Conservation (phyloP, 768 basidiomycete species). For the Phanerochaete sordida region DNA sequence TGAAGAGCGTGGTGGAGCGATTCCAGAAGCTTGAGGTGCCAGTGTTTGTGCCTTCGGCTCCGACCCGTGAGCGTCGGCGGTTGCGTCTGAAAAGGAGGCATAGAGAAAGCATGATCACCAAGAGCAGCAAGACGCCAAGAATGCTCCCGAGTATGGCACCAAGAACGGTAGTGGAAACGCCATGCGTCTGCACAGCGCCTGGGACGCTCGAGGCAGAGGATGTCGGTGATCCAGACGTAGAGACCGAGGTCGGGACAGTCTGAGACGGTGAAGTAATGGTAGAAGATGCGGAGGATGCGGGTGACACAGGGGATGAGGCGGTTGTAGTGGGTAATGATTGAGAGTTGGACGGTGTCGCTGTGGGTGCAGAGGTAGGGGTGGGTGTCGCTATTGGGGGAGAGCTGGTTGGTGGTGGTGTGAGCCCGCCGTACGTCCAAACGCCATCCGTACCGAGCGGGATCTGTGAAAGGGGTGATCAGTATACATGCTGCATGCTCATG, state of each 20-base stretch:
- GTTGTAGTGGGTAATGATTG: constrained; percentile 20
- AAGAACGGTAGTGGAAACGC: constrained; percentile 31
- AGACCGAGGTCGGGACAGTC: constrained; percentile 3
- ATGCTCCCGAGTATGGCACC: constrained; percentile 61
- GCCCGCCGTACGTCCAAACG: constrained; percentile 72
- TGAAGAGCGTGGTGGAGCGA: constrained; percentile 29
- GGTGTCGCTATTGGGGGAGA: constrained; percentile 14
- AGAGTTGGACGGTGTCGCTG: constrained; percentile 18
- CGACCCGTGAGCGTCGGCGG: constrained; percentile 11
- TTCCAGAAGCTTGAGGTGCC: constrained; percentile 35
- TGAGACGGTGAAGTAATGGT: not conserved
- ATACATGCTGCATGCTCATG: no score
- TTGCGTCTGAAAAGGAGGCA: constrained; percentile 35
- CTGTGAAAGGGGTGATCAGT: constrained; percentile 32
- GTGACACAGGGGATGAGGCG: constrained; percentile 24
- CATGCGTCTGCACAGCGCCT: constrained; percentile 15
- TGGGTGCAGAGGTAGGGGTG: constrained; percentile 13
- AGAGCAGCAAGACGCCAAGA: constrained; percentile 54
- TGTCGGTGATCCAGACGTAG: constrained; percentile 5
- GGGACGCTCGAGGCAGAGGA: constrained; percentile 5
- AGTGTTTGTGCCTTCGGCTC: constrained; percentile 19
- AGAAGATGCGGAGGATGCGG: constrained; percentile 29
- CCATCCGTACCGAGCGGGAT: constrained; percentile 65
- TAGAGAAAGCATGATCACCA: constrained; percentile 47
- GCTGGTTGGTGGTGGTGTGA: constrained; percentile 47